Evolutionary conservation across 768 basidiomycete genomes (phyloP).

Genomic region (Mycena olivaceomarginata): DNA sequence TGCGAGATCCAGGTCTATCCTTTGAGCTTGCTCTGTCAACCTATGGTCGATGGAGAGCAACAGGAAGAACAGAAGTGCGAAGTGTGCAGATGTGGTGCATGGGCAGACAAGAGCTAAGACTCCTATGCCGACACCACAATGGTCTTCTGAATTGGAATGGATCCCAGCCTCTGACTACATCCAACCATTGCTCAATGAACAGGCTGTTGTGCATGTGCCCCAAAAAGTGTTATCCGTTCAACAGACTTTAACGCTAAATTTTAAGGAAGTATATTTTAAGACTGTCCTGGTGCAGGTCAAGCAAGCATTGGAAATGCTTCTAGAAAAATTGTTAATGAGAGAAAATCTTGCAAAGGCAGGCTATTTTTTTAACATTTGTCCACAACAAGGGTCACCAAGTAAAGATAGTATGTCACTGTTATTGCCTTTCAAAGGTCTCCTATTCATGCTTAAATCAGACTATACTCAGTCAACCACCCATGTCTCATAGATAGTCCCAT

Average conservation of each 20-base stretch:
- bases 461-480: neutral
- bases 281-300: slow-evolving; percentile 1
- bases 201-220: slow-evolving; percentile 14
- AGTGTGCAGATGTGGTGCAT: too few species aligned
- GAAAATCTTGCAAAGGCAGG: neutral
- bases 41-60: too few species aligned
- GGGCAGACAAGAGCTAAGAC: too few species aligned
- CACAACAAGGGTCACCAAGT: neutral
- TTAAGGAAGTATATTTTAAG: slow-evolving; percentile 7
- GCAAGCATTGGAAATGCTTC: neutral
- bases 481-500: too few species aligned
- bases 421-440: neutral
- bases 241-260: neutral
- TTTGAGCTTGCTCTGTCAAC: too few species aligned
- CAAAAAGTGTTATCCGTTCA: neutral
- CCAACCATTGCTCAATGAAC: slow-evolving; percentile 22
- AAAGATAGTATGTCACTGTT: neutral
- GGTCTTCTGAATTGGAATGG: too few species aligned
- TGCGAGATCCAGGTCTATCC: too few species aligned
- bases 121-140: too few species aligned
- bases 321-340: neutral
- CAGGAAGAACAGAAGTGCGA: too few species aligned
- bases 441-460: neutral
- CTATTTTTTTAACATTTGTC: slow-evolving; percentile 16
- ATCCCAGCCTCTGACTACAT: too few species aligned